Base-by-base conservation (phyloP, 1,284 basidiomycete genomes). In the Psilocybe mexicana region DNA sequence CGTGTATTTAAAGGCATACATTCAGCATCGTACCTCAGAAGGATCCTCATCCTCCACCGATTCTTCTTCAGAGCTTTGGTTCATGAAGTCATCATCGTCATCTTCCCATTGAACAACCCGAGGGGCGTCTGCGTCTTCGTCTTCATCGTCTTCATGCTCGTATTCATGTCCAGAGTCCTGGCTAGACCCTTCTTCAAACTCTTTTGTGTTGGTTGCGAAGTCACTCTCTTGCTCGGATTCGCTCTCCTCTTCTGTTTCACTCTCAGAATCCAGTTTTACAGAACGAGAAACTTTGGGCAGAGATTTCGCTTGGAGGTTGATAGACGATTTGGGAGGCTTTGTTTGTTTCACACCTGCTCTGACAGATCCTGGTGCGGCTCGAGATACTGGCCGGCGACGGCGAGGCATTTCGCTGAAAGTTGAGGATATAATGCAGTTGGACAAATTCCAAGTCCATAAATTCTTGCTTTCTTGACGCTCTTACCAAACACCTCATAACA, bases 51-150 rank as follows among this genome's bases (percentile, higher is more conserved):
- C 57, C 26, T 59, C 63, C 4, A 68, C 70, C 8, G 72, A 71
- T 4, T 70, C 69, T 40, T 70, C 67, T 5, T 63, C 67, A 43
- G 67, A 68, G 11, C 72, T 64, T 26, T 65, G 64, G 33, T 65
- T 58, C 43, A 54, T 44, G 44, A 71, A 69, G 36, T 61, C 63
- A 50, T 80, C 79, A 11, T 82, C 79, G 42, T 85, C 84, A 28
- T 81, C 84, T 12, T 80, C 76, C 80, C 84, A 87, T 59, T 82
- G 82, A 25, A 78, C 78, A 36, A 83, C 72, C 30, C 83, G 75
- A 2, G 80, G 80, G 2, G 74, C 76, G 63, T 84, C 82, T 1
- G 73, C 67, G 53, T 80, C 77, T 23, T 67, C 64, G 5, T 67
- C 67, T 14, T 74, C 70, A 6, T 68, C 63, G 8, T 66, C 65